phyloP scores from a whole-genome alignment of 345 rosid species.

The Adansonia digitata region DNA sequence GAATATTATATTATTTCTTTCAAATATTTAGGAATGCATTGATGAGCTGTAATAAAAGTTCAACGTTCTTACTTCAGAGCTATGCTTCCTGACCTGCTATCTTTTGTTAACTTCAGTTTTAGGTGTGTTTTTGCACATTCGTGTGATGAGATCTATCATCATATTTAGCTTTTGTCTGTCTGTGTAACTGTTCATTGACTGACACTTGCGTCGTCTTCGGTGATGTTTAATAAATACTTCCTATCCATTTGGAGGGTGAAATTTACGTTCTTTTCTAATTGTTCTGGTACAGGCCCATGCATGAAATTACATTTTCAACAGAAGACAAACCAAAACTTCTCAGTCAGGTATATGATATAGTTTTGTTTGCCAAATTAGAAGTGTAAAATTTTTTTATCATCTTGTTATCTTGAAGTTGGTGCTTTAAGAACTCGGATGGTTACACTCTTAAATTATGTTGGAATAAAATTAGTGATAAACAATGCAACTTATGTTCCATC shows the following conservation, averaged over 20 bases:
- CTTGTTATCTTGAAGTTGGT: constrained; percentile 4
- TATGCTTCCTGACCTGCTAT: neutral
- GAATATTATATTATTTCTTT: neutral
- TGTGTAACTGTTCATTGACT: neutral
- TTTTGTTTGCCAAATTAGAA: constrained; percentile 6
- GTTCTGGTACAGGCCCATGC: constrained; percentile 73
- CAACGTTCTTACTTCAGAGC: neutral
- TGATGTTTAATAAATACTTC: neutral
- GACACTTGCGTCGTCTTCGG: neutral
- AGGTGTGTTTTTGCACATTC: neutral
- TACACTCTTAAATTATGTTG: constrained; percentile 1
- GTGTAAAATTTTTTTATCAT: constrained; percentile 5
- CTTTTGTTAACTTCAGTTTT: neutral
- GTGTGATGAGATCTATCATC: neutral
- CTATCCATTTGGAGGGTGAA: constrained; percentile 12
- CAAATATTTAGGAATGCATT: neutral
- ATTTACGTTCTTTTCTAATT: constrained; percentile 15
- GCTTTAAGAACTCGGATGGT: constrained; percentile 5
- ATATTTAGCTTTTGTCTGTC: neutral
- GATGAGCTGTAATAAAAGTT: neutral
- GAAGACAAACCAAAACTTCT: constrained; percentile 96
- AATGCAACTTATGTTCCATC: neutral
- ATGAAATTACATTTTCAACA: constrained; percentile 88
- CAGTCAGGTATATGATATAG: constrained; percentile 66
- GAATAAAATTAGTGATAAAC: neutral